Evolutionary conservation across 306 rosid genomes (phyloP).

Genomic region (Ormosia semicastrata): DNA sequence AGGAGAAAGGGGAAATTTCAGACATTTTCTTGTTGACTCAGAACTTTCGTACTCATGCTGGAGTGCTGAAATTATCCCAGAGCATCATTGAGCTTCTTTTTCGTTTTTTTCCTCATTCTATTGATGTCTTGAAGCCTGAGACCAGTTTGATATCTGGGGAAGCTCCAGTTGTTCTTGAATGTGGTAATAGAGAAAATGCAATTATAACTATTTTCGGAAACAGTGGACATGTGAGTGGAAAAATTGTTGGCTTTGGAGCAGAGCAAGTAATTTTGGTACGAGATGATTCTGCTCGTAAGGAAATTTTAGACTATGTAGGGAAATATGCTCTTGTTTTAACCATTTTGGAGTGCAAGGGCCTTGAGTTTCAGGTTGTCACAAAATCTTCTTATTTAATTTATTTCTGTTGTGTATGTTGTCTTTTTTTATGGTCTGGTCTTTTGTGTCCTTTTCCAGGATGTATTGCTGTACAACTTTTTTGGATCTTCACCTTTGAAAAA

Average conservation of each 20-base stretch:
- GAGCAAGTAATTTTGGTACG: slow-evolving; percentile 85
- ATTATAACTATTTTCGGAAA: slow-evolving; percentile 67
- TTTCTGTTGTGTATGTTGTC: not conserved
- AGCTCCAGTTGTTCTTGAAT: slow-evolving; percentile 62
- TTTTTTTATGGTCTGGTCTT: not conserved
- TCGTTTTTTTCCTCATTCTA: slow-evolving; percentile 60
- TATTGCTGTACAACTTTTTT: slow-evolving; percentile 66
- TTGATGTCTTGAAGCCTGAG: slow-evolving; percentile 70
- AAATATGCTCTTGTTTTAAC: slow-evolving; percentile 82
- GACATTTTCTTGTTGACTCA: slow-evolving; percentile 54
- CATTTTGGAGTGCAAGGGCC: slow-evolving; percentile 78
- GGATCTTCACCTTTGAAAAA: slow-evolving; percentile 46
- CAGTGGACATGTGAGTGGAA: slow-evolving; percentile 30
- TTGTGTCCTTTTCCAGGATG: slow-evolving; percentile 48
- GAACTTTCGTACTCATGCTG: slow-evolving; percentile 77
- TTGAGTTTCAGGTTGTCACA: slow-evolving; percentile 70
- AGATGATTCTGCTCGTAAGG: slow-evolving; percentile 53
- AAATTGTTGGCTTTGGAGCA: slow-evolving; percentile 75
- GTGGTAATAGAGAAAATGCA: slow-evolving; percentile 53
- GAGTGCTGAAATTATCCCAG: slow-evolving; percentile 67
- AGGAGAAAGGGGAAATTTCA: slow-evolving; percentile 45
- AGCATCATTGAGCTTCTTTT: slow-evolving; percentile 66
- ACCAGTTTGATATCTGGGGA: slow-evolving; percentile 67
- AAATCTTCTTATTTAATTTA: not conserved
- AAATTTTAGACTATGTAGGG: slow-evolving; percentile 48